Evolutionary conservation across 1,284 basidiomycete species (phyloP), one percentile per base, ranked within the genome.

Genomic region (Apiotrichum gracile): DNA sequence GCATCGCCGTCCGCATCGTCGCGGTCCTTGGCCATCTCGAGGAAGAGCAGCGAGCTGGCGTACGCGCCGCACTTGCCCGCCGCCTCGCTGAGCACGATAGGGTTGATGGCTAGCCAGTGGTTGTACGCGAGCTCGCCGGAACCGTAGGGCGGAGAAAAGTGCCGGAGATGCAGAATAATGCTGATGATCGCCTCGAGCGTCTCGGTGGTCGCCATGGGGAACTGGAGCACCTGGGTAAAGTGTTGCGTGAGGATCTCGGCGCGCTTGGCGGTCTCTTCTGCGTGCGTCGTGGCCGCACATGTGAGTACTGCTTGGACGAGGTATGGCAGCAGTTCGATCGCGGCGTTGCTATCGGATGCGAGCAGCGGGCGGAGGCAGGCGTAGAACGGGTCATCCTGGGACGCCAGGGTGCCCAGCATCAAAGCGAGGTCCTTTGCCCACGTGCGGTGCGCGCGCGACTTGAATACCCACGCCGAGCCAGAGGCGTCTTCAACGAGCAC

Each of bases 31-130:
- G 83, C 84, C 17, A 96, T 79, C 65, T 97, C 94, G 40, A 97
- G 77, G 70, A 94, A 97, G 19, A 97, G 79, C 37, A 97, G 78
- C 0, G 89, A 86, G 0, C 91, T 91, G 2, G 91, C 90, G 69
- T 88, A 96, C 5, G 87, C 83, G 1, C 87, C 87, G 57, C 85
- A 91, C 38, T 77, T 73, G 49, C 91, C 82, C 2, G 93, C 87
- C 17, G 84, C 86, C 57, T 79, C 78, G 14, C 86, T 85, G 6
- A 98, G 79, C 5, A 89, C 72, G 4, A 82, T 72, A 61, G 81
- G 87, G 59, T 94, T 84, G 34, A 97, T 67, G n/a, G 81, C 75
- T 8, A 96, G 79, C 94, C 93, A 97, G 57, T 79, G 80, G 68
- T 97, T 85, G 62, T 86, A 82, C 0, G 81, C 80, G 8, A 91